These are phyloP conservation scores for Parafenestella ontariensis DNA, from an alignment of 2,329 filamentous ascomycete genomes.

Conservation along the genomic window DNA sequence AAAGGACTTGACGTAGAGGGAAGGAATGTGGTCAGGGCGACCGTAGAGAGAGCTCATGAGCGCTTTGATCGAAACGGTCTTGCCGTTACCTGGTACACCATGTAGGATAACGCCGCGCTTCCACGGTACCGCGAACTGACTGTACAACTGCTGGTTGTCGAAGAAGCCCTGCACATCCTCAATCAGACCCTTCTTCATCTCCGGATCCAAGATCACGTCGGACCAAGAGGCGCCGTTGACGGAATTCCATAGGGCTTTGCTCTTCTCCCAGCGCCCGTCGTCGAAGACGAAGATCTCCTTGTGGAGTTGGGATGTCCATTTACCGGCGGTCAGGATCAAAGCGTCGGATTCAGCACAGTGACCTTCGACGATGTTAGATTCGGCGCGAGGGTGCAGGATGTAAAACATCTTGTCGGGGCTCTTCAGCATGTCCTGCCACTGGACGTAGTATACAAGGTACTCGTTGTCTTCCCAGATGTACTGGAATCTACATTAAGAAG, in stretches of 20 bases:
- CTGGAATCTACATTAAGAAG: slow-evolving; percentile 24
- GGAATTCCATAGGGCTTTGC: slow-evolving; percentile 63
- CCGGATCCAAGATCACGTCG: slow-evolving; percentile 68
- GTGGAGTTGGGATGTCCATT: slow-evolving; percentile 64
- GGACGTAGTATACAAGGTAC: slow-evolving; percentile 39
- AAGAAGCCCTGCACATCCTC: slow-evolving; percentile 67
- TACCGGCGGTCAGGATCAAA: slow-evolving; percentile 61
- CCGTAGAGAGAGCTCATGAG: slow-evolving; percentile 67
- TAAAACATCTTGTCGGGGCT: slow-evolving; percentile 29
- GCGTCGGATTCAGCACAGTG: slow-evolving; percentile 50
- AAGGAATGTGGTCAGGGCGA: slow-evolving; percentile 60
- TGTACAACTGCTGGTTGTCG: slow-evolving; percentile 48
- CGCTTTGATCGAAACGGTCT: slow-evolving; percentile 73
- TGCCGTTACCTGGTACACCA: slow-evolving; percentile 69
- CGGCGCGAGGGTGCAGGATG: slow-evolving; percentile 22
- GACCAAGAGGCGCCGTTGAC: slow-evolving; percentile 60
- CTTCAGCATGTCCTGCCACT: slow-evolving; percentile 34
- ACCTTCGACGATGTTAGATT: slow-evolving; percentile 16
- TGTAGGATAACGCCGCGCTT: slow-evolving; percentile 56
- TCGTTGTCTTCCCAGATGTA: slow-evolving; percentile 39
- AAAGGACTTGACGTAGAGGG: slow-evolving; percentile 60
- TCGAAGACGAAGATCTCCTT: slow-evolving; percentile 71
- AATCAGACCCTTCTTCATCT: slow-evolving; percentile 68
- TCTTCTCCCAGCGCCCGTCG: slow-evolving; percentile 67
- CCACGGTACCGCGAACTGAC: slow-evolving; percentile 56